Percentiles rank a stretch among this genome's conserved stretches.
Conservation (phyloP, 1,284 basidiomycete genomes). For the Golubevia sp. region DNA sequence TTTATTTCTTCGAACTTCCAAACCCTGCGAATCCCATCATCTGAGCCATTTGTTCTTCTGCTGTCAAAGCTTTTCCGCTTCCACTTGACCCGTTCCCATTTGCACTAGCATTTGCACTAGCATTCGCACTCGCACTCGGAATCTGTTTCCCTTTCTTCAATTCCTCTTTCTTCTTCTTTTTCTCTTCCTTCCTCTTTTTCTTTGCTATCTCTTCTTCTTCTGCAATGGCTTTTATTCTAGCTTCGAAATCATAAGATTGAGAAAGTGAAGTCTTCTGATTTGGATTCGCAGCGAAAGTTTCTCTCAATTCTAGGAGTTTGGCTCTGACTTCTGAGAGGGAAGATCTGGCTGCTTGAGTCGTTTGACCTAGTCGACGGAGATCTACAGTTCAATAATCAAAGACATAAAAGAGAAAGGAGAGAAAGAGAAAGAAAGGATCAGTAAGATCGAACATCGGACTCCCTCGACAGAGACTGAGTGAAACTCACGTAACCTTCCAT, state of each 20-base stretch:
- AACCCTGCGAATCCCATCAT: conserved; percentile 56
- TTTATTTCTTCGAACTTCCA: conserved; percentile 30
- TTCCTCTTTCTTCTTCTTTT: conserved; percentile 69
- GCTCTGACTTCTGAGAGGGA: conserved; percentile 88
- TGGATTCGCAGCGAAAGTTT: conserved; percentile 5
- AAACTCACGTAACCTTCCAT: conserved; percentile 83
- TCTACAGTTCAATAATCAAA: conserved; percentile 66
- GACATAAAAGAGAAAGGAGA: not conserved
- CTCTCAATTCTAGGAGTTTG: conserved; percentile 80
- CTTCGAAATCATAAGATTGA: conserved; percentile 89
- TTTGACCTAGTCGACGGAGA: conserved; percentile 87
- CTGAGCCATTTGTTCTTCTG: conserved; percentile 32
- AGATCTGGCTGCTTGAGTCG: conserved; percentile 85
- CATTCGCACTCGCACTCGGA: not conserved
- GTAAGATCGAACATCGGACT: not conserved
- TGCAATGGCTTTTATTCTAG: conserved; percentile 81
- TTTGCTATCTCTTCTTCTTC: conserved; percentile 67
- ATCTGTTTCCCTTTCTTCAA: conserved; percentile 6
- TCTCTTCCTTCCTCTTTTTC: conserved; percentile 76
- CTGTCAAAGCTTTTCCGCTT: conserved; percentile 2
- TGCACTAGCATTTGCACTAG: not conserved
- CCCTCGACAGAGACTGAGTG: not conserved
- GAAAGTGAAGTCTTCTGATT: conserved; percentile 64
- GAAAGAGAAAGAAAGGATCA: conserved; percentile 2
- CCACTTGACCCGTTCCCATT: not conserved